These are phyloP conservation scores for Dorcoceras hygrometricum DNA, from an alignment of 257 asterid species.

Conservation along the genomic window DNA sequence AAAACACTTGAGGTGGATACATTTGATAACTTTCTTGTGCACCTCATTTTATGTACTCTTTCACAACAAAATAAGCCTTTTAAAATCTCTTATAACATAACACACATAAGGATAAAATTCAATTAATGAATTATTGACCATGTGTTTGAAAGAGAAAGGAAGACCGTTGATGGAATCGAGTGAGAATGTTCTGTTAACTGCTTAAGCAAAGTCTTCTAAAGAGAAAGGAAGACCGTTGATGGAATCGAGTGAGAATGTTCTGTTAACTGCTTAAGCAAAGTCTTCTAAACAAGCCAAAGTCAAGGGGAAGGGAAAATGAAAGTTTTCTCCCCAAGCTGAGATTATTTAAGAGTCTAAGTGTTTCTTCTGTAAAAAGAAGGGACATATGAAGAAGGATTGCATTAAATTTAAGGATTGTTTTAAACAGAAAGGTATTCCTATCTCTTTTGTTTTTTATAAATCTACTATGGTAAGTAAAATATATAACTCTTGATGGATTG, in stretches of 20 bases:
- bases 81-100: slow-evolving; percentile 1
- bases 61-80: not conserved
- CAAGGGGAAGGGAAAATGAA: not conserved
- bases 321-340: not conserved
- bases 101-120: not conserved
- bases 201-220: not conserved
- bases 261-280: not conserved
- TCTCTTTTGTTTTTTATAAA: no score
- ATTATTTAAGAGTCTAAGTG: not conserved
- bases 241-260: not conserved
- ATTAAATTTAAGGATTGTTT: not conserved
- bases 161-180: not conserved
- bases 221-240: not conserved
- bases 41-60: not conserved
- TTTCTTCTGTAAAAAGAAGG: not conserved
- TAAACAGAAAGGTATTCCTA: no score
- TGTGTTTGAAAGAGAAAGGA: not conserved
- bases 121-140: not conserved
- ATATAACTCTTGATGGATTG: no score
- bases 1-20: not conserved
- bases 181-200: not conserved
- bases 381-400: not conserved
- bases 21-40: not conserved
- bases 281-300: not conserved
- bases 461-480: no score